Conservation (phyloP, 1,284 basidiomycete genomes). For the Naganishia sp. region DNA sequence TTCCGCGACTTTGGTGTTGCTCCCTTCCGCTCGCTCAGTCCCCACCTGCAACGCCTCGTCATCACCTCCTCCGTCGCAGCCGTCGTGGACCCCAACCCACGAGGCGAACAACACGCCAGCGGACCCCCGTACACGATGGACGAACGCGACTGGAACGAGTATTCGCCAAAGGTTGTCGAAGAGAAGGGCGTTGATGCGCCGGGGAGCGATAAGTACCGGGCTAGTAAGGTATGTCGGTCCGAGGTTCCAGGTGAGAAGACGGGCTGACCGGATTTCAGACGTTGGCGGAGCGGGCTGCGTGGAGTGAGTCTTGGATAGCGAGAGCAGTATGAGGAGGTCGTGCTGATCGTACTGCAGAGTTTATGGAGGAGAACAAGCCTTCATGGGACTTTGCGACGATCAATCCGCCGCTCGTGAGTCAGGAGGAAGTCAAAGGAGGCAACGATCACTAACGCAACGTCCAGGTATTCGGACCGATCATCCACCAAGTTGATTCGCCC, state of each 20-base stretch:
- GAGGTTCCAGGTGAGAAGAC: background rate
- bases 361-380: slow-evolving; percentile 61
- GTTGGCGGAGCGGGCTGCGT: slow-evolving; percentile 63
- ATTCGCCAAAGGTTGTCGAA: slow-evolving; percentile 60
- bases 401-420: slow-evolving; percentile 59
- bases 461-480: slow-evolving; percentile 53
- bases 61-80: slow-evolving; percentile 66
- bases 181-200: slow-evolving; percentile 59
- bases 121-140: slow-evolving; percentile 39
- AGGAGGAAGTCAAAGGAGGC: background rate
- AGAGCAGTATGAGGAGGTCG: background rate
- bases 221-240: slow-evolving; percentile 46
- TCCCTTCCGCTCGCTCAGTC: slow-evolving; percentile 37
- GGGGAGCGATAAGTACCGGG: slow-evolving; percentile 59
- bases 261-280: slow-evolving; percentile 57
- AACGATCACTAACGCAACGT: background rate
- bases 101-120: slow-evolving; percentile 18
- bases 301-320: slow-evolving; percentile 40
- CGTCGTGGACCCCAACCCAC: slow-evolving; percentile 52
- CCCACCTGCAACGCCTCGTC: slow-evolving; percentile 65
- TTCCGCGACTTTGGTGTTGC: background rate
- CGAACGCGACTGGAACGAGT: slow-evolving; percentile 67
- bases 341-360: slow-evolving; percentile 50
- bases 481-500: slow-evolving; percentile 59
- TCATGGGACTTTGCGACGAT: slow-evolving; percentile 62